These are phyloP conservation scores for Vanrija sp. DNA, from an alignment of 1,284 basidiomycete species.

Conservation along the genomic window DNA sequence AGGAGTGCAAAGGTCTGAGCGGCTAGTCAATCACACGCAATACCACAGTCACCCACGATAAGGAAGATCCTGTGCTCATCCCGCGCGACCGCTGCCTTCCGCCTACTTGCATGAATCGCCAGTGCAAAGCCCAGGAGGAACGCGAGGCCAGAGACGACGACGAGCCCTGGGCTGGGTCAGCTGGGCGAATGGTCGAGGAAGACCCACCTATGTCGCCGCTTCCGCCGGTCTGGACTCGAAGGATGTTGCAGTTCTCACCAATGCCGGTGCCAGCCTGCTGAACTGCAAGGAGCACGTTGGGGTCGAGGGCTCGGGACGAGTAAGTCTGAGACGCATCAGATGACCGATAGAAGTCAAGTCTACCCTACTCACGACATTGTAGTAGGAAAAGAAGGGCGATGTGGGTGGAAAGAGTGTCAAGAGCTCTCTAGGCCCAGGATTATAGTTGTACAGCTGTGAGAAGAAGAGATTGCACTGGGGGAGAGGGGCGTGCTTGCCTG, in stretches of 20 bases:
- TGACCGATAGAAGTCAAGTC: not conserved
- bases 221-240: slow-evolving; percentile 31
- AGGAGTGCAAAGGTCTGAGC: slow-evolving; percentile 62
- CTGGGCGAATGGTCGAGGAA: too few relatives aligned
- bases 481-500: slow-evolving; percentile 43
- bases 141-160: slow-evolving; percentile 37
- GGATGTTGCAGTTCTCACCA: slow-evolving; percentile 39
- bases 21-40: not conserved
- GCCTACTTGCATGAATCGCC: slow-evolving; percentile 18
- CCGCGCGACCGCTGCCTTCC: slow-evolving; percentile 43
- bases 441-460: slow-evolving; percentile 39
- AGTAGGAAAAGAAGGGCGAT: slow-evolving; percentile 28
- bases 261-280: slow-evolving; percentile 35
- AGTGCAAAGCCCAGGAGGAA: slow-evolving; percentile 28
- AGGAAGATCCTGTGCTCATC: slow-evolving; percentile 39
- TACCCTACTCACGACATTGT: slow-evolving; percentile 31
- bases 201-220: slow-evolving; percentile 44
- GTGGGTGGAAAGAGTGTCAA: slow-evolving; percentile 31
- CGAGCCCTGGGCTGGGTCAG: slow-evolving; percentile 26
- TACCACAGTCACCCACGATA: slow-evolving; percentile 17
- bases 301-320: slow-evolving; percentile 24
- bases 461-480: slow-evolving; percentile 52
- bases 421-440: not conserved
- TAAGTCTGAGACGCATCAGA: slow-evolving; percentile 10
- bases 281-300: slow-evolving; percentile 27